A percentile compares a stretch with the other conserved stretches of the same genome.
Conservation (phyloP, 768 basidiomycete species). For the Russula vinacea region DNA sequence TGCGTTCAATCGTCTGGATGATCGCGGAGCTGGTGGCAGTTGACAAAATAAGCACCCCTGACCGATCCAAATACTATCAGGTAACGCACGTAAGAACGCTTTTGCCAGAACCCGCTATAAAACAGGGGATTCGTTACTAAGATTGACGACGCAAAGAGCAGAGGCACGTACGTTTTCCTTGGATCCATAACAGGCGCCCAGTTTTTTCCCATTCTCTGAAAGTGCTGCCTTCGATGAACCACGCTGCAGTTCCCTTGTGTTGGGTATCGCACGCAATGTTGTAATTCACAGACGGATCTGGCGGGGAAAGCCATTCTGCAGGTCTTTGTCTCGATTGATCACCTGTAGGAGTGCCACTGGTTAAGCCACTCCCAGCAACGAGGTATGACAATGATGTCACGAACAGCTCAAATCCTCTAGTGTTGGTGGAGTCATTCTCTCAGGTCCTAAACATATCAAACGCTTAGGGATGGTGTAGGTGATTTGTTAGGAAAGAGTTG, state of each 20-base stretch:
- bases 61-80: no score
- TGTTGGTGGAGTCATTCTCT: not conserved
- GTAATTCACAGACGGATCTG: not conserved
- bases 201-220: not conserved
- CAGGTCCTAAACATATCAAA: not conserved
- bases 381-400: not conserved
- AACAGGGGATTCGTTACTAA: not conserved
- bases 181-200: not conserved
- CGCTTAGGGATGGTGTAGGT: not conserved
- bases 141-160: not conserved
- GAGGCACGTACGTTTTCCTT: not conserved
- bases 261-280: not conserved
- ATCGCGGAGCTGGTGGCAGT: not conserved
- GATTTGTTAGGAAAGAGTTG: not conserved
- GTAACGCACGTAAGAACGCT: not conserved
- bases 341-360: not conserved
- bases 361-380: not conserved
- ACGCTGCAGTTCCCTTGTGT: not conserved
- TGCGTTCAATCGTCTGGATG: not conserved
- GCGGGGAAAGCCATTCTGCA: not conserved
- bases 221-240: not conserved
- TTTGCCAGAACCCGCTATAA: not conserved
- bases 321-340: not conserved
- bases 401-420: not conserved
- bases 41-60: not conserved